These are phyloP conservation scores for Cladobotryum protrusum DNA, from an alignment of 2,329 filamentous ascomycete genomes.

Conservation along the genomic window DNA sequence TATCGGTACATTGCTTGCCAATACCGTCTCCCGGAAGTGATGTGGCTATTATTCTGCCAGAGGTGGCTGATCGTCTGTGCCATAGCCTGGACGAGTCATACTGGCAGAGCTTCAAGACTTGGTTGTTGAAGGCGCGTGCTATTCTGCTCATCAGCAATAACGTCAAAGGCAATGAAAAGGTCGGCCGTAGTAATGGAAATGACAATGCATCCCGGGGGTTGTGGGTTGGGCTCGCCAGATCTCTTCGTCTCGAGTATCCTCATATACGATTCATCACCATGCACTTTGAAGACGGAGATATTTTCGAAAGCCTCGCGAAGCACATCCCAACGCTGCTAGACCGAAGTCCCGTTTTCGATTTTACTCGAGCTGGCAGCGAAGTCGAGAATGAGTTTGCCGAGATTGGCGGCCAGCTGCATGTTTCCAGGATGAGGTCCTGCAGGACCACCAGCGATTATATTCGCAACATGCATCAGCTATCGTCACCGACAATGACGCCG, in stretches of 20 bases:
- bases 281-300: not conserved
- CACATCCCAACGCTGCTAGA: too few species aligned
- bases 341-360: too few species aligned
- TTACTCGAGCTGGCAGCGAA: too few species aligned
- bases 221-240: not conserved
- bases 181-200: not conserved
- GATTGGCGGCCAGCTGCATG: too few species aligned
- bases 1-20: too few species aligned
- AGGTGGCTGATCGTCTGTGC: not conserved
- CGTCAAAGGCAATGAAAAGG: not conserved
- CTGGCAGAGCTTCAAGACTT: not conserved
- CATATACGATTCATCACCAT: not conserved
- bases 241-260: not conserved
- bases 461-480: too few species aligned
- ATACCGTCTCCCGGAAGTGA: not conserved
- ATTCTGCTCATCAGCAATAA: not conserved
- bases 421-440: too few species aligned
- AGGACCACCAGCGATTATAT: too few species aligned
- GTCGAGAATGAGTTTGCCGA: too few species aligned
- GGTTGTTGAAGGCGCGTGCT: not conserved
- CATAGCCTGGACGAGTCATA: not conserved
- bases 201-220: not conserved
- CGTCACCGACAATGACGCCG: too few species aligned
- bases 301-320: too few species aligned
- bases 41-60: too few species aligned